Base-by-base conservation (phyloP, 2,329 filamentous ascomycete species). In the Neoascochyta sp. region DNA sequence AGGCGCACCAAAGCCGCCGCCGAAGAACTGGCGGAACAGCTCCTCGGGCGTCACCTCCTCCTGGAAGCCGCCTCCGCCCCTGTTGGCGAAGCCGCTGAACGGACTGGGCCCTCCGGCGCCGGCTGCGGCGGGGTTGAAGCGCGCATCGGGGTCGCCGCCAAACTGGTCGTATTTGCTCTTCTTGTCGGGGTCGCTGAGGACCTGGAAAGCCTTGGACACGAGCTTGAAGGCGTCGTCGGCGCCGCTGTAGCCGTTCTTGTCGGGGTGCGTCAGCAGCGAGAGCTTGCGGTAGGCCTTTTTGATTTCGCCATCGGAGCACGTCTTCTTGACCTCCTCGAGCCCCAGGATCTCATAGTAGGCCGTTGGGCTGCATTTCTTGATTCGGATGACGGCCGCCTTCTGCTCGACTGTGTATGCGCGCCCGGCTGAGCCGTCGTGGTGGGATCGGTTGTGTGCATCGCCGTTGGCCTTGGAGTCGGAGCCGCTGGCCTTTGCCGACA, bases 221-320 rank as follows among this genome's bases (percentile, higher is more conserved):
- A 95, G 85, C 72, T 98, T 98, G 71, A 98, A 98, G 17, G 92
- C 92, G 69, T 98, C 92, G 62, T 95, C 92, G 32, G 92, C 90
- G 38, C 93, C 80, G 20, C 90, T 82, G 62, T 95, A 89, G 28
- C 89, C 89, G 73, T 98, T 98, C 73, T 98, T 98, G 72, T 98
- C 92, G 43, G 92, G 92, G 71, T 98, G 92, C 37, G 92, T 98
- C 57, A 96, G 74, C 54, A 98, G 70, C 60, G 85, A 92, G 61
- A 93, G 75, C 68, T 95, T 96, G 57, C 90, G 79, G 68, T 98
- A 98, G 5, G 92, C 90, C 71, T 96, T 96, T 66, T 96, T 98
- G 60, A 98, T 88, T 55, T 96, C 90, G 41, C 73, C 65, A 50
- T 96, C 90, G 27, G 79, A 79, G 53, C 78, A 82, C 12, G 80